phyloP scores from a whole-genome alignment of 225 moss, liverwort and hornwort genomes.

The Takakia lepidozioides region DNA sequence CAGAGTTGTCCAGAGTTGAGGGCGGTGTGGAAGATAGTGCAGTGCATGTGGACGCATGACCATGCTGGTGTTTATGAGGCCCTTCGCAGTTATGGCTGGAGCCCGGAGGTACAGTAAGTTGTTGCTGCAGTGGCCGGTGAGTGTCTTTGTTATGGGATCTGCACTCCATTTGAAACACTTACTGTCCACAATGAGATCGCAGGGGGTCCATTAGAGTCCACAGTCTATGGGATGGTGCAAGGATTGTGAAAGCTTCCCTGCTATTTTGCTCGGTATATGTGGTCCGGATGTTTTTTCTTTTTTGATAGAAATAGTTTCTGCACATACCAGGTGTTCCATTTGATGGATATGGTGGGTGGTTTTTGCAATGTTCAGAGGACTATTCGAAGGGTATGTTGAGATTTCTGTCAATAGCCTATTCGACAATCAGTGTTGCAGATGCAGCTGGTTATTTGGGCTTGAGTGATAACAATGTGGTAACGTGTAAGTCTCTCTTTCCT shows the following conservation, averaged over 20 bases:
- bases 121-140: constrained; percentile 67
- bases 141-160: too few species aligned
- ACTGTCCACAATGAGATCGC: too few species aligned
- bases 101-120: constrained; percentile 60
- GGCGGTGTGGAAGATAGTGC: constrained; percentile 90
- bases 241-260: too few species aligned
- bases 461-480: constrained; percentile 71
- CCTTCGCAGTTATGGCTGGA: constrained; percentile 76
- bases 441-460: constrained; percentile 84
- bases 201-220: too few species aligned
- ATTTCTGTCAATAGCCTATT: constrained; percentile 85
- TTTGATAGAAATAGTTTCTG: too few species aligned
- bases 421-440: constrained; percentile 82
- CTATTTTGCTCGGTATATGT: too few species aligned
- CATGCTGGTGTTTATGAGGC: constrained; percentile 79
- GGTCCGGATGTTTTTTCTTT: too few species aligned
- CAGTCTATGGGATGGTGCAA: too few species aligned
- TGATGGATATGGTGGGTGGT: constrained; percentile 1
- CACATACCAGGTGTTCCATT: too few species aligned
- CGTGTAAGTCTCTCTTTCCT: constrained; percentile 51
- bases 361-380: constrained; percentile 30
- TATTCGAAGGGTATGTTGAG: constrained; percentile 75
- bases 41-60: constrained; percentile 81
- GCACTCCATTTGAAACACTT: too few species aligned
- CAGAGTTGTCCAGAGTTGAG: constrained; percentile 64